These are phyloP conservation scores for Ophioceras dolichostomum DNA, from an alignment of 2,329 filamentous ascomycete species.

Conservation along the genomic window DNA sequence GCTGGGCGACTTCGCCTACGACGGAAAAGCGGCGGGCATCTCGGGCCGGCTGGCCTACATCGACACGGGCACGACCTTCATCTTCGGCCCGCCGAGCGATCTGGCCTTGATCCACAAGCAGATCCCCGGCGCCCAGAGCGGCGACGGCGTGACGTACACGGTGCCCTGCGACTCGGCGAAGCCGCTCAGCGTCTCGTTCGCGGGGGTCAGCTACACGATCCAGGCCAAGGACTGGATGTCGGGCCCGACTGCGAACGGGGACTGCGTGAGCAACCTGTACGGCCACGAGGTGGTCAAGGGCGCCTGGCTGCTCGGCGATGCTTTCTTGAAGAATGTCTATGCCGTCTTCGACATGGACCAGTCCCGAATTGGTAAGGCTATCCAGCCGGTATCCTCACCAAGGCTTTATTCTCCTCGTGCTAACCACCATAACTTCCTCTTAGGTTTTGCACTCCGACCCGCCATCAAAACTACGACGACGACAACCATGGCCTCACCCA, in stretches of 20 bases:
- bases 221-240: slow-evolving; percentile 60
- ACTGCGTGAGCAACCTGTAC: slow-evolving; percentile 62
- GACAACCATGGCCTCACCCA: slow-evolving; percentile 2
- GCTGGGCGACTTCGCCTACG: slow-evolving; percentile 51
- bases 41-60: slow-evolving; percentile 54
- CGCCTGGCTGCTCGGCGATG: slow-evolving; percentile 72
- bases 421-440: slow-evolving; percentile 7
- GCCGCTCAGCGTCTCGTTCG: slow-evolving; percentile 54
- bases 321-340: slow-evolving; percentile 86
- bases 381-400: slow-evolving; percentile 12
- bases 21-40: slow-evolving; percentile 44
- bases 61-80: slow-evolving; percentile 73
- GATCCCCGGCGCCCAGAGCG: slow-evolving; percentile 48
- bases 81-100: slow-evolving; percentile 57
- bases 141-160: slow-evolving; percentile 50
- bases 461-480: slow-evolving; percentile 10
- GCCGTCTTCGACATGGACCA: slow-evolving; percentile 69
- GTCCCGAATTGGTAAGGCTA: slow-evolving; percentile 49
- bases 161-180: slow-evolving; percentile 60
- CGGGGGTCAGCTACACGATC: slow-evolving; percentile 52
- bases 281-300: slow-evolving; percentile 54
- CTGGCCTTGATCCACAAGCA: slow-evolving; percentile 50
- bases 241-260: slow-evolving; percentile 25
- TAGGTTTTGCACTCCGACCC: slow-evolving; percentile 24
- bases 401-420: neutral